Percentiles rank a stretch among this genome's conserved stretches.
phyloP scores from a whole-genome alignment of 768 basidiomycete species.

The Rhizopogon salebrosus region DNA sequence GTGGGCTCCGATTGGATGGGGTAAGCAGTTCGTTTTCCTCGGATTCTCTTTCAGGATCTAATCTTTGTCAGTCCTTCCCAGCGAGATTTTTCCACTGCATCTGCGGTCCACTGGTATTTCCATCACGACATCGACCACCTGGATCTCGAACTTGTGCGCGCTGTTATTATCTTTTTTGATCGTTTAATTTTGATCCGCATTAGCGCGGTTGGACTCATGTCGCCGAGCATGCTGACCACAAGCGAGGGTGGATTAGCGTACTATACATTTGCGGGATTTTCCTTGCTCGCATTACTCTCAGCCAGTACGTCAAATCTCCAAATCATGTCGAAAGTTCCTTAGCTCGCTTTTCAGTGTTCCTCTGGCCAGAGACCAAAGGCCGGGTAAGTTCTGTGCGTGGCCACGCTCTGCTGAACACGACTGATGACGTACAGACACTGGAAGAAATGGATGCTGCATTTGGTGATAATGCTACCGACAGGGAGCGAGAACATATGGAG shows the following conservation, averaged over 20 bases:
- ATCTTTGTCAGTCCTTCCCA: conserved; percentile 29
- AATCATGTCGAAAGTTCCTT: background rate
- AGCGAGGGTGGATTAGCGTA: conserved; percentile 21
- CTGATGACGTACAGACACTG: conserved; percentile 18
- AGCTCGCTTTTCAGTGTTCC: conserved; percentile 11
- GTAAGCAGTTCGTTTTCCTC: conserved; percentile 5
- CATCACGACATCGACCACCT: conserved; percentile 35
- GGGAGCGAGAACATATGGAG: conserved; percentile 22
- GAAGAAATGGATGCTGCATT: conserved; percentile 30
- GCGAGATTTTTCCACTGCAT: conserved; percentile 38
- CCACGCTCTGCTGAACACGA: background rate
- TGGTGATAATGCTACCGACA: conserved; percentile 23
- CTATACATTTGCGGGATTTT: conserved; percentile 23
- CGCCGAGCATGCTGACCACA: conserved; percentile 20
- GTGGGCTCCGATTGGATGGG: conserved; percentile 27
- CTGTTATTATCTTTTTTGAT: background rate
- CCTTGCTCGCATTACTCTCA: conserved; percentile 23
- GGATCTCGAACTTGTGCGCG: conserved; percentile 34
- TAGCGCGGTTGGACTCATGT: conserved; percentile 24
- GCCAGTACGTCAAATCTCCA: conserved; percentile 14
- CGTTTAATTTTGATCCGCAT: background rate
- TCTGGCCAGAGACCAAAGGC: conserved; percentile 29
- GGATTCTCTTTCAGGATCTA: conserved; percentile 6
- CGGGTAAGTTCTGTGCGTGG: conserved; percentile 17
- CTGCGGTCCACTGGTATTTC: conserved; percentile 37